Evolutionary conservation across 176 grass and related monocot genomes (phyloP).

Genomic region (Tillandsia fasciculata): DNA sequence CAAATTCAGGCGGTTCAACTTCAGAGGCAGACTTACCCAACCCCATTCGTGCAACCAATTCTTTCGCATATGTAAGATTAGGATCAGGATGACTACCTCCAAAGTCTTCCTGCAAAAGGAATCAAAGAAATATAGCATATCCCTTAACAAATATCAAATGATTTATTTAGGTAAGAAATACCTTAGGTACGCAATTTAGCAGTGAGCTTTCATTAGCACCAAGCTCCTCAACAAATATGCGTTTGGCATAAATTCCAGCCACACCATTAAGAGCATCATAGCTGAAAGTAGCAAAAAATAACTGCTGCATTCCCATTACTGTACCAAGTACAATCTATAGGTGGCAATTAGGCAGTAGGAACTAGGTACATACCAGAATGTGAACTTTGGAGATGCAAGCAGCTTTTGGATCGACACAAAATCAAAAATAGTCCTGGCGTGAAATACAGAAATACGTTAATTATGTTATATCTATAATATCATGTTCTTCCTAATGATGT

Average conservation of each 20-base stretch:
- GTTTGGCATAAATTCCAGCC: constrained; percentile 79
- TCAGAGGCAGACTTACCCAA: constrained; percentile 61
- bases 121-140: neutral
- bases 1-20: constrained; percentile 85
- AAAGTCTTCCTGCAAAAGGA: constrained; percentile 85
- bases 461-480: neutral
- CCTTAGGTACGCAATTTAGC: constrained; percentile 90
- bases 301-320: constrained; percentile 15
- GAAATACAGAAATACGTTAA: neutral
- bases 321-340: constrained; percentile 4
- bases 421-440: constrained; percentile 77
- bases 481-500: neutral
- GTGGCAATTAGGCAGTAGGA: neutral
- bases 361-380: constrained; percentile 61
- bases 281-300: constrained; percentile 34
- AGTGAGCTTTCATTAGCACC: constrained; percentile 86
- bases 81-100: constrained; percentile 93
- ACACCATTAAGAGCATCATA: constrained; percentile 96
- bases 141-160: neutral
- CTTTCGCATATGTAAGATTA: constrained; percentile 97
- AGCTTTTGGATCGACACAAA: constrained; percentile 80
- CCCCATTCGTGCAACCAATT: constrained; percentile 90
- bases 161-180: neutral
- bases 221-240: constrained; percentile 92
- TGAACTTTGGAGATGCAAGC: constrained; percentile 75